These are phyloP conservation scores for Drechslerella dactyloides DNA, from an alignment of 2,329 filamentous ascomycete genomes.

Conservation along the genomic window DNA sequence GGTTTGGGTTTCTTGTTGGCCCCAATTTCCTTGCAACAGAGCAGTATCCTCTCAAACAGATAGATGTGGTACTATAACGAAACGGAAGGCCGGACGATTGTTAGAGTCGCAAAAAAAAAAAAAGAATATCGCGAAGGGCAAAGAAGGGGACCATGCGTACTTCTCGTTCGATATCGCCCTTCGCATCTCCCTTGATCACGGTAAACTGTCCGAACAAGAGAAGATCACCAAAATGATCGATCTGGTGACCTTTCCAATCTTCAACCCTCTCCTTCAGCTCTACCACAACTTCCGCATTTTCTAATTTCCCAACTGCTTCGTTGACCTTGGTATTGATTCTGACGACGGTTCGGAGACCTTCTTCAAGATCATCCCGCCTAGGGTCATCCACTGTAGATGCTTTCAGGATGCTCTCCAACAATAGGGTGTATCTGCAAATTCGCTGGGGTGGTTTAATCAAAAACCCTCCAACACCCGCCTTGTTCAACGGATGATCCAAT, in stretches of 20 bases:
- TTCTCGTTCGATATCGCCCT: conserved; percentile 90
- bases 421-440: conserved; percentile 88
- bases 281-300: conserved; percentile 80
- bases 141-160: conserved; percentile 62
- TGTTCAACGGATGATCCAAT: conserved; percentile 53
- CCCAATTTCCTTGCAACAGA: conserved; percentile 95
- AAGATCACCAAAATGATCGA: conserved; percentile 89
- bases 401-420: conserved; percentile 81
- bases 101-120: conserved; percentile 36
- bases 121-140: background rate
- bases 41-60: conserved; percentile 90
- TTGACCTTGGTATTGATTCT: conserved; percentile 84
- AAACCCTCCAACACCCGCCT: conserved; percentile 67
- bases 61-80: conserved; percentile 85
- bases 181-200: conserved; percentile 79
- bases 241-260: conserved; percentile 93
- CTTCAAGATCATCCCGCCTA: conserved; percentile 73
- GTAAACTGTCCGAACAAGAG: conserved; percentile 88
- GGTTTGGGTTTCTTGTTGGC: conserved; percentile 81
- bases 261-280: conserved; percentile 85
- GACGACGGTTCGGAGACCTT: conserved; percentile 81
- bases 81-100: conserved; percentile 38
- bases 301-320: conserved; percentile 85
- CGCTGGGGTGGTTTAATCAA: conserved; percentile 96
- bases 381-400: conserved; percentile 76